phyloP scores from a whole-genome alignment of 345 rosid species.

The Microthlaspi erraticum region DNA sequence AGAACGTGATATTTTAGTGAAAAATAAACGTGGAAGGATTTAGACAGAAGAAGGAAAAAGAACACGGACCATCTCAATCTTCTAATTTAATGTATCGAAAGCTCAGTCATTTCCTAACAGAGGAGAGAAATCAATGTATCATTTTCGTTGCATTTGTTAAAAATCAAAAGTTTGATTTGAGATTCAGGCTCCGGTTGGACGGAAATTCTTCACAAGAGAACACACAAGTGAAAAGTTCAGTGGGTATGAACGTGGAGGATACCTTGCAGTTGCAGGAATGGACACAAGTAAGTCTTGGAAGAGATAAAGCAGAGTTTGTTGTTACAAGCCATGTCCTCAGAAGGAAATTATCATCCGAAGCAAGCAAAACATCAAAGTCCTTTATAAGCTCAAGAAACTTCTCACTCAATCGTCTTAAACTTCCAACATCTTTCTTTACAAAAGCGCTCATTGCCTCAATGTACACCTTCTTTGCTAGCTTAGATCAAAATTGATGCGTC shows the following conservation, averaged over 20 bases:
- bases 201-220: slow-evolving; percentile 88
- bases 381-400: slow-evolving; percentile 71
- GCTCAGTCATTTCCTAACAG: slow-evolving; percentile 33
- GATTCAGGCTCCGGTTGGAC: slow-evolving; percentile 79
- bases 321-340: slow-evolving; percentile 94
- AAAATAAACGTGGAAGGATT: slow-evolving; percentile 31
- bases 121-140: slow-evolving; percentile 12
- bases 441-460: slow-evolving; percentile 71
- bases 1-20: slow-evolving; percentile 38
- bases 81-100: slow-evolving; percentile 19
- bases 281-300: slow-evolving; percentile 71
- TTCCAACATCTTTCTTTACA: slow-evolving; percentile 51
- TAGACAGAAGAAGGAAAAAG: neutral
- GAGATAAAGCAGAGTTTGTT: slow-evolving; percentile 58
- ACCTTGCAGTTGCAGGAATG: slow-evolving; percentile 73
- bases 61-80: slow-evolving; percentile 8
- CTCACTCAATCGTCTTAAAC: slow-evolving; percentile 51
- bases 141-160: neutral
- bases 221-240: slow-evolving; percentile 92
- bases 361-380: slow-evolving; percentile 78
- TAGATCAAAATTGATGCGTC: slow-evolving; percentile 87
- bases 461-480: slow-evolving; percentile 82
- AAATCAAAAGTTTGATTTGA: neutral
- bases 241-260: slow-evolving; percentile 96
- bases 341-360: slow-evolving; percentile 79